Evolutionary conservation across 306 rosid species (phyloP).

Genomic region (Calophaca sinica): DNA sequence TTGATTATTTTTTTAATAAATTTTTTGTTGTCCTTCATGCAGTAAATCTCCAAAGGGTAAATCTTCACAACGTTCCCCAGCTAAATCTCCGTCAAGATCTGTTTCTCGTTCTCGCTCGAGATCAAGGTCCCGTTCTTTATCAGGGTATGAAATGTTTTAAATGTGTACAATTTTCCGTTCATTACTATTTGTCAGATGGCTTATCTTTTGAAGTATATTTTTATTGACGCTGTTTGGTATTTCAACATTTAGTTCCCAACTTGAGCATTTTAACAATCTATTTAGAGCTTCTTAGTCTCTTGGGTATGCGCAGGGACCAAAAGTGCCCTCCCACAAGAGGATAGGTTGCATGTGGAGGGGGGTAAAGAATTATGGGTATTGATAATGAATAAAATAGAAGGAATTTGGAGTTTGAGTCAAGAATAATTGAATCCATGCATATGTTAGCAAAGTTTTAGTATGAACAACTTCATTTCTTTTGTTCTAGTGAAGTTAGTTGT

Average conservation of each 20-base stretch:
- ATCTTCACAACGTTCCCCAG: slow-evolving; percentile 84
- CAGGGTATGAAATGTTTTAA: slow-evolving; percentile 71
- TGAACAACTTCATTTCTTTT: slow-evolving; percentile 25
- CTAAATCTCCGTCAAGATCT: slow-evolving; percentile 73
- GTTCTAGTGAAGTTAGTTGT: slow-evolving; percentile 37
- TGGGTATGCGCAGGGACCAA: slow-evolving; percentile 12
- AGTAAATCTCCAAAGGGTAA: slow-evolving; percentile 96
- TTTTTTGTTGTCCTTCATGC: slow-evolving; percentile 44
- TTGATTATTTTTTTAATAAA: slow-evolving; percentile 4
- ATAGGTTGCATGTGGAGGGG: slow-evolving; percentile 6
- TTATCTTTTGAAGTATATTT: slow-evolving; percentile 6
- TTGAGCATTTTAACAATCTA: slow-evolving; percentile 8
- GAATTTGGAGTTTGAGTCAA: background rate
- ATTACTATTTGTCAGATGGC: background rate
- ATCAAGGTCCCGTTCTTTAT: slow-evolving; percentile 73
- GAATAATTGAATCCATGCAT: slow-evolving; percentile 6
- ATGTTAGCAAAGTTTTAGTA: background rate
- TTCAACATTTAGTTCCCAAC: slow-evolving; percentile 10
- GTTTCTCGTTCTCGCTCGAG: slow-evolving; percentile 68
- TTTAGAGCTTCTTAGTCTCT: slow-evolving; percentile 36
- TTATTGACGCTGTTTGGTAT: slow-evolving; percentile 32
- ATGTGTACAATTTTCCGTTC: background rate
- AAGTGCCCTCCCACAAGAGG: slow-evolving; percentile 40
- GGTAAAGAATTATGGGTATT: slow-evolving; percentile 23
- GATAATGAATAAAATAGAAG: slow-evolving; percentile 26